phyloP scores from a whole-genome alignment of 2,329 filamentous ascomycete genomes.

The Ilyonectria sp. region DNA sequence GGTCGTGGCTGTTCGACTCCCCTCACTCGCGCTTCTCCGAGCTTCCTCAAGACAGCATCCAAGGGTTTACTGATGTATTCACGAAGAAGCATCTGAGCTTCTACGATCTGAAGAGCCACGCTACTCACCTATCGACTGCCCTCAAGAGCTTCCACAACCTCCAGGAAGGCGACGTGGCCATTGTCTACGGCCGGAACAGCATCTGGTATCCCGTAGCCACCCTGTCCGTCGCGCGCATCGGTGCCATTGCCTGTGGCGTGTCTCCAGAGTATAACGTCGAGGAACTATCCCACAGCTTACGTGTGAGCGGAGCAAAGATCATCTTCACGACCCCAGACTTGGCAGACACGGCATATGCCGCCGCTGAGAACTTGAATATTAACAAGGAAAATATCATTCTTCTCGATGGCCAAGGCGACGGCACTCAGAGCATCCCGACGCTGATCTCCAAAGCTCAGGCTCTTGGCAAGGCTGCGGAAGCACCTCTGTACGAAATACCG shows the following conservation, averaged over 20 bases:
- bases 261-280: constrained; percentile 77
- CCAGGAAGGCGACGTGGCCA: constrained; percentile 68
- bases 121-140: constrained; percentile 73
- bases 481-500: constrained; percentile 50
- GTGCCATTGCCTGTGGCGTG: constrained; percentile 72
- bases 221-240: constrained; percentile 63
- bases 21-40: constrained; percentile 52
- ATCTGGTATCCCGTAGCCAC: constrained; percentile 79
- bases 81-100: constrained; percentile 73
- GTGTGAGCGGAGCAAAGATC: constrained; percentile 53
- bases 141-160: constrained; percentile 70
- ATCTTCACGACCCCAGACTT: constrained; percentile 66
- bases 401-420: constrained; percentile 55
- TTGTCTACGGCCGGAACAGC: constrained; percentile 75
- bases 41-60: constrained; percentile 55
- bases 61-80: constrained; percentile 70
- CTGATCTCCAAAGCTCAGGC: too few relatives aligned
- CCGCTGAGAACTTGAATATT: constrained; percentile 58
- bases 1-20: constrained; percentile 75
- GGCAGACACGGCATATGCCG: constrained; percentile 57
- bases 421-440: background rate
- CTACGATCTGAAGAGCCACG: constrained; percentile 69
- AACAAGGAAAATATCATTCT: constrained; percentile 59
- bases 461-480: too few relatives aligned
- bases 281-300: constrained; percentile 77